Evolutionary conservation across 2,329 filamentous ascomycete species (phyloP).

Genomic region (Cladosporium sp.): DNA sequence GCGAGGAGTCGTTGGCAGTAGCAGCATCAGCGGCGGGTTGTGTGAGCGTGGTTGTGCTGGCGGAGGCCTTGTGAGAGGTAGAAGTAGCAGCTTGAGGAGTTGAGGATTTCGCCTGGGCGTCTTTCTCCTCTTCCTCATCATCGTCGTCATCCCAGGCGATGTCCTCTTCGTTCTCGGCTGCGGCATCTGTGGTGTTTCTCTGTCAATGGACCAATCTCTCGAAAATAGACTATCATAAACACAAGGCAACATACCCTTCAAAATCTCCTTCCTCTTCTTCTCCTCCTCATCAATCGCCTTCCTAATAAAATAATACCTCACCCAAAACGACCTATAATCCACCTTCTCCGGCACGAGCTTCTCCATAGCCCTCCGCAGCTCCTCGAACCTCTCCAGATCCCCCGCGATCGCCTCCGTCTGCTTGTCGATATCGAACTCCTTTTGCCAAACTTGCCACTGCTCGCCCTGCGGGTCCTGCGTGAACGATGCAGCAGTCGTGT

Average conservation of each 20-base stretch:
- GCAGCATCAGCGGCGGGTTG: conserved; percentile 18
- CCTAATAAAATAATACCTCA: conserved; percentile 89
- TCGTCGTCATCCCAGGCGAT: conserved; percentile 73
- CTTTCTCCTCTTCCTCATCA: conserved; percentile 62
- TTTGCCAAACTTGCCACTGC: conserved; percentile 70
- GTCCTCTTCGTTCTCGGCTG: conserved; percentile 69
- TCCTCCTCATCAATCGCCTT: conserved; percentile 93
- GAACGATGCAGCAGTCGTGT: conserved; percentile 79
- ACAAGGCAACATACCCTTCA: conserved; percentile 67
- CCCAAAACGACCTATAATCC: conserved; percentile 89
- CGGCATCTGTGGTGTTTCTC: conserved; percentile 52
- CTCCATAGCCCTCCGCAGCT: conserved; percentile 87
- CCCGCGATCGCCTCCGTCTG: conserved; percentile 79
- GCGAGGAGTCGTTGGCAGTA: conserved; percentile 15
- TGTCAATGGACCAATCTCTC: too few relatives aligned
- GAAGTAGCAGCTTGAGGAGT: conserved; percentile 28
- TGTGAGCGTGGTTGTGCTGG: conserved; percentile 28
- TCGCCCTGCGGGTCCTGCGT: conserved; percentile 69
- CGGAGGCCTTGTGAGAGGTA: conserved; percentile 20
- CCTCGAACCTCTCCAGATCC: conserved; percentile 81
- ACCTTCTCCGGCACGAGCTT: conserved; percentile 89
- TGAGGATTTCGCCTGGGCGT: conserved; percentile 28
- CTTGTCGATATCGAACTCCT: conserved; percentile 71
- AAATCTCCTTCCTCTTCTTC: conserved; percentile 76
- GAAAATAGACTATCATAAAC: not conserved